phyloP scores from a whole-genome alignment of 805 yeast genomes.

The Lachancea sp. region DNA sequence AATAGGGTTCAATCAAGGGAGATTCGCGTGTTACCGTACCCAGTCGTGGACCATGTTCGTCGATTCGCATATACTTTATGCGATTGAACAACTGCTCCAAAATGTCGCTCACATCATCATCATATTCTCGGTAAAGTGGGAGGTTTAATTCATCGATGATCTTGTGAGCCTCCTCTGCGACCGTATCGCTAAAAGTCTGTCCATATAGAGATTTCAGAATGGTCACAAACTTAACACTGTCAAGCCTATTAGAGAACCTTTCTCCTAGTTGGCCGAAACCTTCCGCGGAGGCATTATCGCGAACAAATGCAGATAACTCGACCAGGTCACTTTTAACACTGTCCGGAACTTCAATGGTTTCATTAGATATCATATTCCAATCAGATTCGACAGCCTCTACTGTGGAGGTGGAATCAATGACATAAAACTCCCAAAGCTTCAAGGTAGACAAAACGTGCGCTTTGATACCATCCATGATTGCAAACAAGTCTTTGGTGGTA shows the following conservation, averaged over 20 bases:
- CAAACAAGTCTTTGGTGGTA: slow-evolving; percentile 47
- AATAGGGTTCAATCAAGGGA: slow-evolving; percentile 82
- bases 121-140: slow-evolving; percentile 65
- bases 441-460: slow-evolving; percentile 59
- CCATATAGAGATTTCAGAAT: slow-evolving; percentile 40
- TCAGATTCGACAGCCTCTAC: slow-evolving; percentile 34
- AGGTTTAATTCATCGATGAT: slow-evolving; percentile 74
- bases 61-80: slow-evolving; percentile 69
- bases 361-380: slow-evolving; percentile 30
- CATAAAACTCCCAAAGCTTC: slow-evolving; percentile 85
- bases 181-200: slow-evolving; percentile 28
- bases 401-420: slow-evolving; percentile 47
- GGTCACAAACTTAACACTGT: slow-evolving; percentile 44
- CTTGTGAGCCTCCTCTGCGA: slow-evolving; percentile 38
- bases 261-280: slow-evolving; percentile 39
- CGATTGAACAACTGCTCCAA: slow-evolving; percentile 68
- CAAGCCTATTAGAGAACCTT: slow-evolving; percentile 51
- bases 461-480: slow-evolving; percentile 61
- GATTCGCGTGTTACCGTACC: slow-evolving; percentile 53
- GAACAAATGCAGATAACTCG: slow-evolving; percentile 44
- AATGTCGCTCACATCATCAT: slow-evolving; percentile 62
- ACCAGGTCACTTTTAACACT: slow-evolving; percentile 36
- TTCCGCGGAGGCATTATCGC: slow-evolving; percentile 35
- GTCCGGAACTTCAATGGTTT: slow-evolving; percentile 40
- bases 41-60: slow-evolving; percentile 70